Evolutionary conservation across 139 green algal species (phyloP).

Genomic region (Pseudopediastrum boryanum): DNA sequence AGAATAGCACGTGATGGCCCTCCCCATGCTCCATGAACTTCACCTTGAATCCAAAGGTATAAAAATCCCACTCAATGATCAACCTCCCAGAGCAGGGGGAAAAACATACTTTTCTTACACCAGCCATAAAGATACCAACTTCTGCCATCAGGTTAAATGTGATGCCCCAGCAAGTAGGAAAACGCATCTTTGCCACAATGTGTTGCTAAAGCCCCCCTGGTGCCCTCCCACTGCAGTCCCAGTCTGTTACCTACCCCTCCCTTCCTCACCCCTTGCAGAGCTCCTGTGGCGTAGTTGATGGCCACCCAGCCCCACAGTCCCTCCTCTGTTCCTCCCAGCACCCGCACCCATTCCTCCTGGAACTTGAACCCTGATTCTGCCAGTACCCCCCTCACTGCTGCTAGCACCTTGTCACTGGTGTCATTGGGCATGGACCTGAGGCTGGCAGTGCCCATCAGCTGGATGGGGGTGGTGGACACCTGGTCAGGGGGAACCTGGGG

Average conservation of each 20-base stretch:
- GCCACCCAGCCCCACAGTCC: conserved; percentile 54
- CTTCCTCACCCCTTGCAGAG: conserved; percentile 54
- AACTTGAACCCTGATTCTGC: conserved; percentile 39
- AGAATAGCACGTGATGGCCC: no score
- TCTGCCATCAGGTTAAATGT: no score
- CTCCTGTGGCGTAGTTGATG: conserved; percentile 55
- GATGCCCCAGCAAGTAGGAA: not conserved
- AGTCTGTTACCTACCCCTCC: not conserved
- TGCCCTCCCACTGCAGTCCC: not conserved
- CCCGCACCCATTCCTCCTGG: conserved; percentile 17
- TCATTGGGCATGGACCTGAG: conserved; percentile 47
- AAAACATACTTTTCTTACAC: not conserved
- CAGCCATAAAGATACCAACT: no score
- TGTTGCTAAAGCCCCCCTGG: not conserved
- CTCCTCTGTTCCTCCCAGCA: conserved; percentile 49
- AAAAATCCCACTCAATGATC: no score
- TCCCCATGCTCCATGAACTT: no score
- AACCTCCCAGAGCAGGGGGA: not conserved
- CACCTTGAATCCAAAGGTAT: no score
- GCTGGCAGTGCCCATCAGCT: conserved; percentile 59
- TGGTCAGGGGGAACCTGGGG: conserved; percentile 42
- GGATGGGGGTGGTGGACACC: conserved; percentile 44
- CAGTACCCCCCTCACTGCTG: conserved; percentile 23
- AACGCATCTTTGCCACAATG: not conserved
- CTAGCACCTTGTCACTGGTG: conserved; percentile 35